Evolutionary conservation across 1,284 basidiomycete genomes (phyloP).

Genomic region (Cryptococcus sp.): DNA sequence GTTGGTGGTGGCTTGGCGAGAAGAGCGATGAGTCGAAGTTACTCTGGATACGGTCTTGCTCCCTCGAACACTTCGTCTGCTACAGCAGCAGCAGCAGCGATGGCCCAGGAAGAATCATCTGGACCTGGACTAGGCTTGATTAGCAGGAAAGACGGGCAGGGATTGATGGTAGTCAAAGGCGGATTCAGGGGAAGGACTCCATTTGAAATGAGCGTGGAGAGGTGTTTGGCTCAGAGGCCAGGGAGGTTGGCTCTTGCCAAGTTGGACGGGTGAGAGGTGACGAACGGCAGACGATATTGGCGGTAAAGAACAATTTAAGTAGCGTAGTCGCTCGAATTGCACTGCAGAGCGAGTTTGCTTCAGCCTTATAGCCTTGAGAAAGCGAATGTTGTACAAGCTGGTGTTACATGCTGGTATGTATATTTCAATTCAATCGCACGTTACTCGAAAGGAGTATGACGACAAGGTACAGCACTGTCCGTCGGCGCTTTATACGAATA

Average conservation of each 20-base stretch:
- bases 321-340: too few relatives aligned
- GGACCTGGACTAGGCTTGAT: conserved; percentile 5
- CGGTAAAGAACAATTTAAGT: too few relatives aligned
- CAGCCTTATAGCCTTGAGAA: too few relatives aligned
- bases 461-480: too few relatives aligned
- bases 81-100: background rate
- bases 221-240: conserved; percentile 43
- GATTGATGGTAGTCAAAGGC: conserved; percentile 23
- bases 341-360: too few relatives aligned
- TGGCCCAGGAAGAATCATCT: background rate
- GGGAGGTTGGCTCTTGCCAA: conserved; percentile 4
- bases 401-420: too few relatives aligned
- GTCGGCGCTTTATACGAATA: too few relatives aligned
- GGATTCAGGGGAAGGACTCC: conserved; percentile 39
- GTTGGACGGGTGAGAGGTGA: too few relatives aligned
- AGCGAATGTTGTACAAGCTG: too few relatives aligned
- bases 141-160: conserved; percentile 4
- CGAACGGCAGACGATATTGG: too few relatives aligned
- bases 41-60: background rate
- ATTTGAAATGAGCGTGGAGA: conserved; percentile 44
- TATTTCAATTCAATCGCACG: too few relatives aligned
- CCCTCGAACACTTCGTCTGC: background rate
- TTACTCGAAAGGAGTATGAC: too few relatives aligned
- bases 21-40: background rate
- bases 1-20: background rate